These are phyloP conservation scores for Diplosphaera chodatii DNA, from an alignment of 139 green algal species.

Conservation along the genomic window DNA sequence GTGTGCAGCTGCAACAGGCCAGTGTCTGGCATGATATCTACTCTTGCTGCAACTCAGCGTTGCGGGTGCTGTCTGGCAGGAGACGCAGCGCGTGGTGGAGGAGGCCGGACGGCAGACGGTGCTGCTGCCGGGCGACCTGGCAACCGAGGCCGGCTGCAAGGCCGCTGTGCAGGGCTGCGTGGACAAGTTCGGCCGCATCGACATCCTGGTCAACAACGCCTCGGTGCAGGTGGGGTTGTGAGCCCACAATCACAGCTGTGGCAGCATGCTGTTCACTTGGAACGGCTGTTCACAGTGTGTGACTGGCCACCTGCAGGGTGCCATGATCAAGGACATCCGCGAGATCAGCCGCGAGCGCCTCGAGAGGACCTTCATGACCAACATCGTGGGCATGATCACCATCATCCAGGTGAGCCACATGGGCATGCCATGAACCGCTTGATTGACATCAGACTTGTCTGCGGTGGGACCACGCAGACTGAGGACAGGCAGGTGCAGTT, in stretches of 20 bases:
- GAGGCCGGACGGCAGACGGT: constrained; percentile 8
- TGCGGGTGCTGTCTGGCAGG: neutral
- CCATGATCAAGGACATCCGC: neutral
- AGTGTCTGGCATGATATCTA: too few relatives aligned
- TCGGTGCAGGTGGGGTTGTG: constrained; percentile 2
- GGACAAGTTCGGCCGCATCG: constrained; percentile 15
- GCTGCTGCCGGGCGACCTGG: constrained; percentile 17
- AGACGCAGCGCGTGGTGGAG: constrained; percentile 7
- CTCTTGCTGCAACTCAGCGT: too few relatives aligned
- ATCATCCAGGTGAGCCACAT: neutral
- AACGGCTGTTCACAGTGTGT: constrained; percentile 17
- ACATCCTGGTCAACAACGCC: constrained; percentile 31
- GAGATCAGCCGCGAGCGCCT: neutral
- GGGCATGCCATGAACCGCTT: too few relatives aligned
- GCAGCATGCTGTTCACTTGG: too few relatives aligned
- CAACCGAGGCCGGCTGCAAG: constrained; percentile 15
- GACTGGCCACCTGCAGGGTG: constrained; percentile 19
- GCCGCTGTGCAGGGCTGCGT: constrained; percentile 1
- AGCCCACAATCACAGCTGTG: neutral
- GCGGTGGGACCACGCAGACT: too few relatives aligned
- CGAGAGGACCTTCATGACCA: neutral
- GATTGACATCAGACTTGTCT: too few relatives aligned
- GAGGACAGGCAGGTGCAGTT: too few relatives aligned
- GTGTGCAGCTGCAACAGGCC: too few relatives aligned
- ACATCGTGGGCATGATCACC: neutral